Base-by-base conservation (phyloP, 202 grass and related monocot species). In the Schoenoplectus triqueter region DNA sequence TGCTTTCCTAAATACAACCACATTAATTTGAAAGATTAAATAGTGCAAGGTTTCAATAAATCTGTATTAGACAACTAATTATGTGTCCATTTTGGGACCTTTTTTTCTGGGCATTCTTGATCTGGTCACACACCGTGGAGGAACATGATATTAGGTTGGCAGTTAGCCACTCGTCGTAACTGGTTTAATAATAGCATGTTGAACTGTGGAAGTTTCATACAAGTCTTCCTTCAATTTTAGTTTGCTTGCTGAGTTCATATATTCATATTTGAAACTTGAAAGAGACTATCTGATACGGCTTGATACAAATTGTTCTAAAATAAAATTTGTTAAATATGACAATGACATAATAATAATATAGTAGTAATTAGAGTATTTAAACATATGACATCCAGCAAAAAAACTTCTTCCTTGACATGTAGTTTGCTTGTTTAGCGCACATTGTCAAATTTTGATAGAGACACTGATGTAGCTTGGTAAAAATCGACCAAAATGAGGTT, bases 151-250 rank as follows among this genome's bases (percentile, higher is more conserved):
- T 41, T 10, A 77, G 51, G 52, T 57, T 77, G 73, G 22, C 73
- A 54, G 51, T 77, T 77, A 11, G 51, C 5, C 50, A 77, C 10
- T 57, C 3, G 51, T 77, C 20, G 57, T 56, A 57, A 77, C 6
- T 77, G 73, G 41, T 77, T 56, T 41, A 7, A 50, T 40, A 59
- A n/a, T 5, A 77, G 73, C 40, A 59, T 57, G 11, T 59, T 77
- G 51, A 77, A 77, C 22, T 77, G 51, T 77, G 20, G 10, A 77
- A 77, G 50, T 56, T 77, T 77, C 51, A 77, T 57, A 57, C 51
- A 41, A 56, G 2, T 54, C 19, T 75, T 75, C 72, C 49, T 54
- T 17, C 6, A 45, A n/a, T 45, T 70, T 2, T 70, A 46, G 39
- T 42, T 73, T 51, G 9, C 47, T 51, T 73, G 17, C 2, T 21